Conservation (phyloP, 345 rosid genomes). For the Iberis pinnata region DNA sequence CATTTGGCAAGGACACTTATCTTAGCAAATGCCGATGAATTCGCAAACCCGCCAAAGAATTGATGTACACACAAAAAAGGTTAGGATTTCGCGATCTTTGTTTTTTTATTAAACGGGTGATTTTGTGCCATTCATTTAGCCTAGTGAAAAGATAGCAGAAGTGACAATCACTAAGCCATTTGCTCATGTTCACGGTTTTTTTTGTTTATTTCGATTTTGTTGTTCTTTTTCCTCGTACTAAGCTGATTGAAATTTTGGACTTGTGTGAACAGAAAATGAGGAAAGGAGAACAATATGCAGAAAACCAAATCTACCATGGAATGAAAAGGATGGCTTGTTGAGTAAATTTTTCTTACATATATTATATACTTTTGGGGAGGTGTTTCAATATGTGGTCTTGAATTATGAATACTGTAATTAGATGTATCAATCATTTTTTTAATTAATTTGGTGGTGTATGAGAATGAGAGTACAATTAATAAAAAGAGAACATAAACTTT, state of each 20-base stretch:
- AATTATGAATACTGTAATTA: slow-evolving; percentile 32
- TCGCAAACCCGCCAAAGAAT: slow-evolving; percentile 9
- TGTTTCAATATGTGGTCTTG: slow-evolving; percentile 16
- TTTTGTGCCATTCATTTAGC: too few species aligned
- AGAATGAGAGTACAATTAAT: slow-evolving; percentile 22
- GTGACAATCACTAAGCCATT: too few species aligned
- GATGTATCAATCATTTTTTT: slow-evolving; percentile 29
- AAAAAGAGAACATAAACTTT: slow-evolving; percentile 18
- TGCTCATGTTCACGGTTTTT: too few species aligned
- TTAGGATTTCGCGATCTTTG: slow-evolving; percentile 3
- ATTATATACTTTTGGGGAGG: slow-evolving; percentile 21
- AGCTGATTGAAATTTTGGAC: slow-evolving; percentile 19
- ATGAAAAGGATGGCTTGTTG: slow-evolving; percentile 17
- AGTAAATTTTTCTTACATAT: slow-evolving; percentile 1
- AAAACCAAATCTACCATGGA: slow-evolving; percentile 6
- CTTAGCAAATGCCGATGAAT: slow-evolving; percentile 42
- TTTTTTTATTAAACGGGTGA: too few species aligned
- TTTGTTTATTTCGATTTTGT: not conserved
- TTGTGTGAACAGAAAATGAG: slow-evolving; percentile 18
- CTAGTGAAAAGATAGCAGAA: too few species aligned
- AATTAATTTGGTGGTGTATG: slow-evolving; percentile 34
- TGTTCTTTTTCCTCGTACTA: not conserved
- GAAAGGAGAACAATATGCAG: not conserved
- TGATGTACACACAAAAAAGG: slow-evolving; percentile 31
- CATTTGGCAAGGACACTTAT: slow-evolving; percentile 48